Base-by-base conservation (phyloP, 2,329 filamentous ascomycete genomes). In the Whalleya microplaca region DNA sequence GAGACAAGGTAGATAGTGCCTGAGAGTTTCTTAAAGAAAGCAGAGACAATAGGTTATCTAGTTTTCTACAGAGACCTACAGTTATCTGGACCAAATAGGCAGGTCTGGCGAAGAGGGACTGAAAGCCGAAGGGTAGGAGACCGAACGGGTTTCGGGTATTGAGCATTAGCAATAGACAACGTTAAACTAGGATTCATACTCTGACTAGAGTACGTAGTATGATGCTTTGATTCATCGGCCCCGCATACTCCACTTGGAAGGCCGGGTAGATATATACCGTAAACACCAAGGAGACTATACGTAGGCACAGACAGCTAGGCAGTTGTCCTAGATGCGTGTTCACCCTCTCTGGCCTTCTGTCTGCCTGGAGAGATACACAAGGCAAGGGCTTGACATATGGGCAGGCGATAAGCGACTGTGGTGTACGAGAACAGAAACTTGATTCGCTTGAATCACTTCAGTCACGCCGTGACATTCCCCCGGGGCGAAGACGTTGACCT, bases 141-240 rank as follows among this genome's bases (percentile, higher is more conserved):
- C 8, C 4, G 32, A 14, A 12, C 32, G 32, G 32, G 14, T 12
- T 37, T 37, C 32, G 32, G 32, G 32, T 6, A 8, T 37, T 37
- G 14, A 37, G 32, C 32, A 37, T 12, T 37, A 12, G 32, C 10
- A 37, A 37, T 37, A 6, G 14, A 37, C 32, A 12, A 37, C 32
- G 32, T 37, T 37, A 12, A 37, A 12, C 32, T 37, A 37, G 32
- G 32, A 14, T 37, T 37, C 32, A 37, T 37, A 37, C 32, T 37
- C 32, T 37, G 32, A 37, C 4, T 14, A 37, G 5, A 16, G 8
- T 16, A 16, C 9, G 23, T 50, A 44, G 57, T 58, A 65, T 66
- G 63, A 66, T 65, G 64, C 64, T 45, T 66, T 53, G 59, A 66
- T 61, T 63, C 46, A 53, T 53, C 57, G 56, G 64, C 64, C 64